These are phyloP conservation scores for Caryopteris hybrid DNA, from an alignment of 305 asterid genomes.

Conservation along the genomic window DNA sequence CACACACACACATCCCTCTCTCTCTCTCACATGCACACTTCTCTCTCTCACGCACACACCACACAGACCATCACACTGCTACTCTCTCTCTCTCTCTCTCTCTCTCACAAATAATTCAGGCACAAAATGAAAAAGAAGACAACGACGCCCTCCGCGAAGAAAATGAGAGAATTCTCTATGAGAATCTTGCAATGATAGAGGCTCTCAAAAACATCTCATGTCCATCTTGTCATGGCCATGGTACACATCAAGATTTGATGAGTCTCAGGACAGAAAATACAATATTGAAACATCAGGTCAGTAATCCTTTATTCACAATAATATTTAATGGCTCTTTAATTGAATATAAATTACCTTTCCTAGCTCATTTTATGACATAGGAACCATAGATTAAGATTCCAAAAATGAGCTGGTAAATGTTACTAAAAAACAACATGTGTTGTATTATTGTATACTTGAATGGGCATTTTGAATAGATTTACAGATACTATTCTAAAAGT, in stretches of 20 bases:
- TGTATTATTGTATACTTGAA: no score
- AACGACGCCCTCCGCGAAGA: constrained; percentile 40
- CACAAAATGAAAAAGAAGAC: no score
- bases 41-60: no score
- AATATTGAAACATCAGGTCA: constrained; percentile 39
- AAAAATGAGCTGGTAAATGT: background rate
- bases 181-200: constrained; percentile 44
- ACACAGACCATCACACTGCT: no score
- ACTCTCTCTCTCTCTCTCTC: no score
- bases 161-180: constrained; percentile 45
- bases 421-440: background rate
- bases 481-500: no score
- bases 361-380: background rate
- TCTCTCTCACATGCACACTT: no score
- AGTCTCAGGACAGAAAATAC: constrained; percentile 45
- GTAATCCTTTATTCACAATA: background rate
- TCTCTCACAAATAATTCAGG: no score
- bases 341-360: background rate
- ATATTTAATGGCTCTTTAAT: no score
- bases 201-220: constrained; percentile 34
- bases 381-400: background rate
- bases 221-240: constrained; percentile 35
- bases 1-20: no score
- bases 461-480: no score
- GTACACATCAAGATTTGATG: constrained; percentile 23